Percentiles rank a stretch among this genome's conserved stretches.
phyloP scores from a whole-genome alignment of 2,329 filamentous ascomycete species.

The Verticillium isaacii region DNA sequence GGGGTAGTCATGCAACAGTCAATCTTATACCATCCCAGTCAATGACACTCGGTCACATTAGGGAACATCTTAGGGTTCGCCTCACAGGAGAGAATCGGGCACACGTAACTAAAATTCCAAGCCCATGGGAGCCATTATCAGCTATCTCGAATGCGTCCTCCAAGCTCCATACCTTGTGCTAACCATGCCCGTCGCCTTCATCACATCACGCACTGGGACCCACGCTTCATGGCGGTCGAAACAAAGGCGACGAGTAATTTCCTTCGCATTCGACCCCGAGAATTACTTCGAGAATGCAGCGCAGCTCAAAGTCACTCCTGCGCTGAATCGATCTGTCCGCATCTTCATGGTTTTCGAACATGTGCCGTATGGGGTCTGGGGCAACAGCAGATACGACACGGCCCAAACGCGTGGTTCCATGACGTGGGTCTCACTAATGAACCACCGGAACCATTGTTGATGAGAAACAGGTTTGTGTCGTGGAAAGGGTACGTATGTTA shows the following conservation, averaged over 20 bases:
- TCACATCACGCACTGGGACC: conserved; percentile 9
- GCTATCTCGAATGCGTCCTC: conserved; percentile 7
- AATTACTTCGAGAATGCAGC: not conserved
- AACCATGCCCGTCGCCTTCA: conserved; percentile 12
- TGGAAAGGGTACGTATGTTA: not conserved
- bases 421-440: not conserved
- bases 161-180: conserved; percentile 5
- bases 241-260: not conserved
- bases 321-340: not conserved
- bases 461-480: too few species aligned
- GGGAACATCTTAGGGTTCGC: too few species aligned
- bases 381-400: not conserved
- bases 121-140: too few species aligned
- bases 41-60: too few species aligned
- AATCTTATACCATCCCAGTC: too few species aligned
- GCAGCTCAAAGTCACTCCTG: not conserved
- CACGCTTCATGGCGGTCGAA: conserved; percentile 5
- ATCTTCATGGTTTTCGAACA: not conserved
- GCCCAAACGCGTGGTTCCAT: not conserved
- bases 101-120: too few species aligned
- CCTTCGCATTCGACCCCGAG: conserved; percentile 5
- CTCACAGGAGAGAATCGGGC: too few species aligned
- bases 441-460: not conserved
- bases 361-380: not conserved
- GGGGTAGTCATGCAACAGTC: too few species aligned